A percentile compares a stretch with the other conserved stretches of the same genome.
These are phyloP conservation scores for Microsporum canis DNA, from an alignment of 2,329 filamentous ascomycete genomes.

Conservation along the genomic window DNA sequence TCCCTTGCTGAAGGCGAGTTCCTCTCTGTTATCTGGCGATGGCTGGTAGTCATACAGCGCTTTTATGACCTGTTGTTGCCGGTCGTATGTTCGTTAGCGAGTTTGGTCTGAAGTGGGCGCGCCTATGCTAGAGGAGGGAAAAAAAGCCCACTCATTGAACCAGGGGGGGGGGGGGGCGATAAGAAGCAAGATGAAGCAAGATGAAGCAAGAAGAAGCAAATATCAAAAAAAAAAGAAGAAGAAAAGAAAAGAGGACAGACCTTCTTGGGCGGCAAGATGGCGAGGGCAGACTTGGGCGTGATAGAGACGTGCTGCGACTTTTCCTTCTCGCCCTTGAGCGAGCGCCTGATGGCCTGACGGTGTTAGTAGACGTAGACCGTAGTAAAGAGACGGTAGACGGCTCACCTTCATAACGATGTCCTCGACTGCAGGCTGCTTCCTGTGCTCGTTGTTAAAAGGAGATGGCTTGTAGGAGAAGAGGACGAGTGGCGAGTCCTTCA, in stretches of 20 bases:
- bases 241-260: slow-evolving; percentile 38
- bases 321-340: slow-evolving; percentile 79
- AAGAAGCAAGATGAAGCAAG: too few species aligned
- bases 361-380: background rate
- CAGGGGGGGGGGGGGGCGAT: background rate
- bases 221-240: slow-evolving; percentile 6
- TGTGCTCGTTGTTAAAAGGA: too few species aligned
- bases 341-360: slow-evolving; percentile 64
- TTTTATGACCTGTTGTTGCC: slow-evolving; percentile 61
- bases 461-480: too few species aligned
- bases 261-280: slow-evolving; percentile 88
- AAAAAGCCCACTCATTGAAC: background rate
- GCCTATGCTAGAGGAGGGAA: background rate
- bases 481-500: too few species aligned
- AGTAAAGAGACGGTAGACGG: background rate
- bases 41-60: slow-evolving; percentile 89
- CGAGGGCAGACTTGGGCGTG: slow-evolving; percentile 71
- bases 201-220: background rate
- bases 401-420: background rate
- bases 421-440: too few species aligned
- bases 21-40: slow-evolving; percentile 50
- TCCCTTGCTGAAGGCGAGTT: slow-evolving; percentile 84
- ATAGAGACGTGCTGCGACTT: slow-evolving; percentile 64
- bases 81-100: background rate
- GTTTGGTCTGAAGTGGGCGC: background rate